A percentile compares a stretch with the other conserved stretches of the same genome.
Conservation (phyloP, 83 land plant genomes). For the Thuja plicata region DNA sequence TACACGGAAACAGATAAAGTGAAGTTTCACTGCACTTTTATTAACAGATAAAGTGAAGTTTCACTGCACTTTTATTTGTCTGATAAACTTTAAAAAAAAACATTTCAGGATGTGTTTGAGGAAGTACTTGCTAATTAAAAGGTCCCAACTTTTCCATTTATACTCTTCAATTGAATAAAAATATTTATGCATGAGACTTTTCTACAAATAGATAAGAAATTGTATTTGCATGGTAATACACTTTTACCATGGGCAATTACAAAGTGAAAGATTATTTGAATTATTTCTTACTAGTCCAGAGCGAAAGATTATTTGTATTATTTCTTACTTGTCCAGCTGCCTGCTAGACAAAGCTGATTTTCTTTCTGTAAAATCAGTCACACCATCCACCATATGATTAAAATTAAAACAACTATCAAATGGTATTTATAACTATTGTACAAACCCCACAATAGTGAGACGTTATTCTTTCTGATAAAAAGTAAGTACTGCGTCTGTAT, state of each 20-base stretch:
- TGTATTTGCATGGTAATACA: not conserved
- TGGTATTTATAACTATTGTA: not conserved
- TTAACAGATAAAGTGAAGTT: not conserved
- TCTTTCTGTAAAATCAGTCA: not conserved
- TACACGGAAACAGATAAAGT: not conserved
- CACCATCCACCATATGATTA: not conserved
- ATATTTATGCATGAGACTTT: not conserved
- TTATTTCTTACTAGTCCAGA: not conserved
- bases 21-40: not conserved
- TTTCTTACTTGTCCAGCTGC: not conserved
- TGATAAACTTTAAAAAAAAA: not conserved
- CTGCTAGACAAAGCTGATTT: not conserved
- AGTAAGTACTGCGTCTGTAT: slow-evolving; percentile 80
- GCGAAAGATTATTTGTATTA: not conserved
- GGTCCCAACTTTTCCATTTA: not conserved
- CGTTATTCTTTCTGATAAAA: slow-evolving; percentile 68
- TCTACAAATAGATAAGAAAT: not conserved
- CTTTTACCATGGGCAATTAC: not conserved
- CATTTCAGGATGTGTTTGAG: not conserved
- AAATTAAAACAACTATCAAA: not conserved
- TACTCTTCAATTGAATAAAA: not conserved
- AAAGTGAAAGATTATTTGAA: not conserved
- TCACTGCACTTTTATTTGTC: not conserved
- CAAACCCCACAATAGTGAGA: not conserved
- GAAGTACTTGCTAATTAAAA: not conserved